These are phyloP conservation scores for Exophiala sp. DNA, from an alignment of 2,329 filamentous ascomycete species.

Conservation along the genomic window DNA sequence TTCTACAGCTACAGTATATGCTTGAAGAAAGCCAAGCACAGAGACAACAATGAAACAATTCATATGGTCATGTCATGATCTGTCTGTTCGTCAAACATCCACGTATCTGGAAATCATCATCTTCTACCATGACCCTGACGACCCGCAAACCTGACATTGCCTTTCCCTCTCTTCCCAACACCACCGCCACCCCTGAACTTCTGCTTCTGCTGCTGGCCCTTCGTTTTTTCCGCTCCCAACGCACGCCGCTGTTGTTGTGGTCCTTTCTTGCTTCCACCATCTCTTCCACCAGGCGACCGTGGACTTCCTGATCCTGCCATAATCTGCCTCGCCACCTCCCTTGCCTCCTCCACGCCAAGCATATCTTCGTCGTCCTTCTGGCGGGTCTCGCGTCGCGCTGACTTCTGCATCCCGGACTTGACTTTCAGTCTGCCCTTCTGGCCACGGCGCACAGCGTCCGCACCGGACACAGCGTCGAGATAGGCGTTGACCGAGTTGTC, in stretches of 20 bases:
- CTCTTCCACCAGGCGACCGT: not conserved
- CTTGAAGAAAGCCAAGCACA: too few relatives aligned
- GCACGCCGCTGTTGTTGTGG: slow-evolving; percentile 20
- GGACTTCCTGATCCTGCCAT: slow-evolving; percentile 17
- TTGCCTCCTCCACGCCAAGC: slow-evolving; percentile 48
- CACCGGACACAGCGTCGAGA: slow-evolving; percentile 58
- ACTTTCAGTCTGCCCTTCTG: slow-evolving; percentile 61
- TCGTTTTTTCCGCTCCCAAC: slow-evolving; percentile 26
- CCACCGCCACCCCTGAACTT: slow-evolving; percentile 21
- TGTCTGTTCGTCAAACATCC: too few relatives aligned
- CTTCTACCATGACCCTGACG: slow-evolving; percentile 7
- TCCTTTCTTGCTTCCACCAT: slow-evolving; percentile 1
- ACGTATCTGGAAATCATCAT: not conserved
- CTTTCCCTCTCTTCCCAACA: slow-evolving; percentile 12
- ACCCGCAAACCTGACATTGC: slow-evolving; percentile 16
- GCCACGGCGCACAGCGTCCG: slow-evolving; percentile 56
- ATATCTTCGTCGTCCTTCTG: slow-evolving; percentile 36
- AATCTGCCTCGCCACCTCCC: slow-evolving; percentile 31
- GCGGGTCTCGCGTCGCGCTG: slow-evolving; percentile 31
- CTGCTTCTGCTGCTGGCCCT: slow-evolving; percentile 5
- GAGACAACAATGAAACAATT: too few relatives aligned
- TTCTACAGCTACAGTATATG: too few relatives aligned
- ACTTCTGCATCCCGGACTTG: slow-evolving; percentile 42
- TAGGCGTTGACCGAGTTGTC: slow-evolving; percentile 54
- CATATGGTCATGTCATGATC: too few relatives aligned